Percentiles rank a stretch among this genome's conserved stretches.
Evolutionary conservation across 2,329 filamentous ascomycete genomes (phyloP).

Genomic region (Lasiodiplodia sp.): DNA sequence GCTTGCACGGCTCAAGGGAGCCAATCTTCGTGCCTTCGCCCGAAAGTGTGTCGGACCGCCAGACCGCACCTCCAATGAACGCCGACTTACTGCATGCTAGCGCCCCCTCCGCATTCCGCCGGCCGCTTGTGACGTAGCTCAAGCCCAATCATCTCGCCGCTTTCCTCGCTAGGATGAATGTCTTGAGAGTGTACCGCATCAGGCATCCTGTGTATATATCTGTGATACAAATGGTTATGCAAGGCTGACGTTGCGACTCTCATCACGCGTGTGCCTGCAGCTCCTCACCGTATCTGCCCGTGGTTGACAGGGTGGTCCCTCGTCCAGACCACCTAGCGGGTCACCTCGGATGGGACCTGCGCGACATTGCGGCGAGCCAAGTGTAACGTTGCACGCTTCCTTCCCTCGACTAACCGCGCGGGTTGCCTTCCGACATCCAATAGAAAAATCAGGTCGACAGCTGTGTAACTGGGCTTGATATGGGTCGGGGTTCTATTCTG

Average conservation of each 20-base stretch:
- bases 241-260: background rate
- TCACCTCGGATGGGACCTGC: background rate
- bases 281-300: slow-evolving; percentile 10
- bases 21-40: slow-evolving; percentile 20
- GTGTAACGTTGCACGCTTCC: background rate
- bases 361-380: background rate
- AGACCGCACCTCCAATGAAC: slow-evolving; percentile 10
- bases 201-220: slow-evolving; percentile 3
- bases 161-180: slow-evolving; percentile 18
- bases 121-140: slow-evolving; percentile 14
- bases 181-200: background rate
- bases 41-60: slow-evolving; percentile 16
- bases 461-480: too few relatives aligned
- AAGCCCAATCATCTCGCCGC: slow-evolving; percentile 10
- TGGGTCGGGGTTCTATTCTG: too few relatives aligned
- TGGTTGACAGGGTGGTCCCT: slow-evolving; percentile 12
- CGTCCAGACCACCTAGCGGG: background rate
- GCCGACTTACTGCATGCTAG: slow-evolving; percentile 7
- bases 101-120: slow-evolving; percentile 2
- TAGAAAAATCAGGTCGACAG: too few relatives aligned
- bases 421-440: background rate
- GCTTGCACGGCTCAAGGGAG: slow-evolving; percentile 24
- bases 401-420: background rate
- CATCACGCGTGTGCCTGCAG: slow-evolving; percentile 18
- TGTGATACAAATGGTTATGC: slow-evolving; percentile 8